Base-by-base conservation (phyloP, 805 yeast species). In the Starmerella sirachaensis region DNA sequence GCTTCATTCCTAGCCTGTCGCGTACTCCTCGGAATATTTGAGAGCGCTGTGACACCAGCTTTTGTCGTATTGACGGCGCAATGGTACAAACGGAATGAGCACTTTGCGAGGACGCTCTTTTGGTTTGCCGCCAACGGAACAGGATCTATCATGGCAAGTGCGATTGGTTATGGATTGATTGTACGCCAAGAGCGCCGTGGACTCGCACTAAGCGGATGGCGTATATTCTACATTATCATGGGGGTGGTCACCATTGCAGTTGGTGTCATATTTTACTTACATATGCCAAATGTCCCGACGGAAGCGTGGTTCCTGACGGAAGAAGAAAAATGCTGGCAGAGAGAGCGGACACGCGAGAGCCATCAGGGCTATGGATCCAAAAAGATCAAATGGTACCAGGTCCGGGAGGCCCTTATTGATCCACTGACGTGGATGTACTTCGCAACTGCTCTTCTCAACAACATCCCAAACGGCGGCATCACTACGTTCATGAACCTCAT, bases 351-450 rank as follows among this genome's bases (percentile, higher is more conserved):
- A 44, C 68, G 75, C 47, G 49, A 46, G 16, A 73, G 69, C 56
- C 70, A 66, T 48, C 76, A 68, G 46, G 82, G 80, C 33, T 68
- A 69, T 51, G 77, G 78, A 40, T 70, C 66, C 46, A 66, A 59
- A 46, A 57, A 62, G 30, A 71, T 74, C 65, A 74, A 74, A 50
- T 59, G 58, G 63, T 54, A 63, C 37, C 82, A 77, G 53, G 58
- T 72, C 29, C 56, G 52, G 17, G 78, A 75, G 51, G 69, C 72
- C 9, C 37, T 72, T 22, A 47, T 49, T 9, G 82, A 76, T 47
- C 40, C 57, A 33, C 66, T 69, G 48, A 62, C 70, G 8, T 73
- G 72, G 69, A 45, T 71, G 16, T 56, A 63, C 42, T 61, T 72
- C 40, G 42, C 59, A 3, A 58, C 63, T 34, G 66, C 62, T 31